Evolutionary conservation across 768 basidiomycete species (phyloP).

Genomic region (Lyophyllum shimeji): DNA sequence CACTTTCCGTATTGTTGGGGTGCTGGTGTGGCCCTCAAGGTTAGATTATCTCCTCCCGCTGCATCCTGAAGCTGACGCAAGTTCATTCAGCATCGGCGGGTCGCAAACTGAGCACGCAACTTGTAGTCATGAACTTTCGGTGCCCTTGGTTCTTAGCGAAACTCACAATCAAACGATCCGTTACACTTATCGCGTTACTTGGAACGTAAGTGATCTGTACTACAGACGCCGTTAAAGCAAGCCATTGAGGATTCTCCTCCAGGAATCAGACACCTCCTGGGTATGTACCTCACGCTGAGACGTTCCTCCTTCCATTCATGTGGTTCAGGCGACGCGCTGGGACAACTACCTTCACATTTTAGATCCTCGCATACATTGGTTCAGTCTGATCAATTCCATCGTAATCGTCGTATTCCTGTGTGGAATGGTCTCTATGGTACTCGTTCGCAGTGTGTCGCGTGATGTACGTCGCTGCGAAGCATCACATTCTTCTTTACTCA

Average conservation of each 20-base stretch:
- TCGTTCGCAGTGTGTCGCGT: conserved; percentile 81
- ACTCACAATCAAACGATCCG: conserved; percentile 58
- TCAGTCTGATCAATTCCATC: conserved; percentile 89
- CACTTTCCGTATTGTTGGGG: conserved; percentile 87
- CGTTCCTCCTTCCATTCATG: background rate
- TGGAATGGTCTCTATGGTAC: conserved; percentile 90
- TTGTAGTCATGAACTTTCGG: conserved; percentile 45
- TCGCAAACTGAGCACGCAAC: conserved; percentile 47
- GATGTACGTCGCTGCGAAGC: conserved; percentile 55
- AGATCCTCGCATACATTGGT: conserved; percentile 95
- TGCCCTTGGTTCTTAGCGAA: conserved; percentile 63
- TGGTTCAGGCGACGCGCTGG: conserved; percentile 84
- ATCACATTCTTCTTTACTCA: background rate
- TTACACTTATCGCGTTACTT: conserved; percentile 87
- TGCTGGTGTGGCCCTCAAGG: conserved; percentile 76
- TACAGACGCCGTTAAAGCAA: background rate
- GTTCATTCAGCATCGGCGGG: conserved; percentile 58
- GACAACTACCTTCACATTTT: conserved; percentile 95
- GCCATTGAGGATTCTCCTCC: conserved; percentile 4
- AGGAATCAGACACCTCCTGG: conserved; percentile 89
- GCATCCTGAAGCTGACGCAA: background rate
- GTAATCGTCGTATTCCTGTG: conserved; percentile 91
- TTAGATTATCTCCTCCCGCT: conserved; percentile 12
- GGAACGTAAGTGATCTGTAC: conserved; percentile 58
- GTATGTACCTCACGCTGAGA: conserved; percentile 30